Conservation (phyloP, 1,284 basidiomycete species). For the Microbotryum lychnidis-dioicae region DNA sequence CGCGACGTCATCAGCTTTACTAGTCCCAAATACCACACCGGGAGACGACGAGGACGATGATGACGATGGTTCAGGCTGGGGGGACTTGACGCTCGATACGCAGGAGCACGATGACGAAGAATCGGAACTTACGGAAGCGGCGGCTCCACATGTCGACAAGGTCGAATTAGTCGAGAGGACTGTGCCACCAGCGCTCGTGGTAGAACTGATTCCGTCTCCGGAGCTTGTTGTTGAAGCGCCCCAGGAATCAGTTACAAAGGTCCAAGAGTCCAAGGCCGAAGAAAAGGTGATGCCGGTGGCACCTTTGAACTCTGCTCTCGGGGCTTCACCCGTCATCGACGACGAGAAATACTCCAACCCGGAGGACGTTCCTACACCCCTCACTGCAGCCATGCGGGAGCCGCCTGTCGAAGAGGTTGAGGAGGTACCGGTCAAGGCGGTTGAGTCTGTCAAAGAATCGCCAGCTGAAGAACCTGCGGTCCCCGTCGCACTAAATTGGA, state of each 20-base stretch:
- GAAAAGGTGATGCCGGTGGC: background rate
- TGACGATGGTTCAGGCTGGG: background rate
- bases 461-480: too few relatives aligned
- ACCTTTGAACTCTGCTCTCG: background rate
- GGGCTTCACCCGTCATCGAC: background rate
- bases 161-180: background rate
- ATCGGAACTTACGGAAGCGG: background rate
- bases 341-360: background rate
- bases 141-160: background rate
- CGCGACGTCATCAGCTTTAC: too few relatives aligned
- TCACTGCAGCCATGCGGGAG: background rate
- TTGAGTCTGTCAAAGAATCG: background rate
- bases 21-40: too few relatives aligned
- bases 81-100: background rate
- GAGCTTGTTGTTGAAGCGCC: background rate
- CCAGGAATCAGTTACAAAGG: background rate
- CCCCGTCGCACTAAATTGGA: too few relatives aligned
- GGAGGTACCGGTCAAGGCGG: background rate
- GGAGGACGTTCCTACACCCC: background rate
- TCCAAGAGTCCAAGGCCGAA: background rate
- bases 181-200: background rate
- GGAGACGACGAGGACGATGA: too few relatives aligned
- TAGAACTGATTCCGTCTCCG: too few relatives aligned
- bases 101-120: background rate
- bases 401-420: background rate